A percentile compares a stretch with the other conserved stretches of the same genome.
Evolutionary conservation across 805 yeast genomes (phyloP).

Genomic region (Nakazawaea pomicola): DNA sequence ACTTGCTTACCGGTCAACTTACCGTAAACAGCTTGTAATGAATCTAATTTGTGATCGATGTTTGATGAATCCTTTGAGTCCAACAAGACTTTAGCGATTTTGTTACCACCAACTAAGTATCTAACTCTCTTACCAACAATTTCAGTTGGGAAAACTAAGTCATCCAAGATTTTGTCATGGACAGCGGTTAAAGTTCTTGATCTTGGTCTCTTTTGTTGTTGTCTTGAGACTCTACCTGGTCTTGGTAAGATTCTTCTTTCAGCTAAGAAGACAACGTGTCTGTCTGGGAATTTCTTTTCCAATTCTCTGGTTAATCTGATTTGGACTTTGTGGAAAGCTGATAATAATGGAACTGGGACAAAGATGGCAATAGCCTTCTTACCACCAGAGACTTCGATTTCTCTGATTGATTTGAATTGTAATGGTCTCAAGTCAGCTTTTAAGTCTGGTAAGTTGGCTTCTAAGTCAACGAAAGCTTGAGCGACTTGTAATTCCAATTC

Average conservation of each 20-base stretch:
- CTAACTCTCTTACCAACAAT: constrained; percentile 98
- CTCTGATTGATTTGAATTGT: constrained; percentile 98
- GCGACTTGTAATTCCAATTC: constrained; percentile 99
- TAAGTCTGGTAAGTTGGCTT: constrained; percentile 87
- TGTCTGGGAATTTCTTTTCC: constrained; percentile 99
- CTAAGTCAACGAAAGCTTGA: constrained; percentile 96
- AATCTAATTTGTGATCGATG: constrained; percentile 98
- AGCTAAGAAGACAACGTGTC: constrained; percentile 98
- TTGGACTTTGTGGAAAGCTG: constrained; percentile 96
- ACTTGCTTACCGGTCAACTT: constrained; percentile 99
- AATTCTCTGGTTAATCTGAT: constrained; percentile 97
- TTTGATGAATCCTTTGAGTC: constrained; percentile 96
- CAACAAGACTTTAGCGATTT: constrained; percentile 94
- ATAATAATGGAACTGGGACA: constrained; percentile 94
- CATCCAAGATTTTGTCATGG: constrained; percentile 98
- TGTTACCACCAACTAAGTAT: constrained; percentile 98
- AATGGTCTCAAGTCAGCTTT: constrained; percentile 97
- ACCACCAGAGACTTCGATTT: constrained; percentile 97
- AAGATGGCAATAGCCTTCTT: constrained; percentile 97
- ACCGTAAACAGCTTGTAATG: constrained; percentile 97
- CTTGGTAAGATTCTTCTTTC: constrained; percentile 99
- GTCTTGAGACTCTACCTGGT: constrained; percentile 95
- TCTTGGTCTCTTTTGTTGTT: constrained; percentile 98
- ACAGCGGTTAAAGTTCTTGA: constrained; percentile 99
- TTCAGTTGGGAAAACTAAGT: constrained; percentile 99